Base-by-base conservation (phyloP, 345 rosid species). In the Gossypium longicalyx region DNA sequence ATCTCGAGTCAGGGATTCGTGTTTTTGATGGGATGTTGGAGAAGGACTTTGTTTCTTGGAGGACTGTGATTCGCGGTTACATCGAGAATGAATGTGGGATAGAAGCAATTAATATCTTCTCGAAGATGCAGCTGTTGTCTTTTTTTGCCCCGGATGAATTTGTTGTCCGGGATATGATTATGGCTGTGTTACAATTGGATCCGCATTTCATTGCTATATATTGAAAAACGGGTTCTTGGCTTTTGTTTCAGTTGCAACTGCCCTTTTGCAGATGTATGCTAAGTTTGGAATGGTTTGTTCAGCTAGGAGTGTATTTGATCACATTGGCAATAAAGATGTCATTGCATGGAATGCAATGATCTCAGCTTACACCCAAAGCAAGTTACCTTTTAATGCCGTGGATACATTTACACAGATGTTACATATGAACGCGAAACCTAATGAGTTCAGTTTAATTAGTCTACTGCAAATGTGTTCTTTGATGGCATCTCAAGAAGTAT, bases 341-440 rank as follows among this genome's bases (percentile, higher is more conserved):
- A 72, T 81, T 68, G 70, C 84, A 12, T 77, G 83, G 87, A 81
- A 62, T 77, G 75, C 69, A 8, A 77, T 81, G 85, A 79, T 81
- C 65, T 77, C 81, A 2, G 59, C 78, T 22, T 67, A 62, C 49
- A 51, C 75, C 17, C 72, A 69, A 64, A 57, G 56, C 43, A 76
- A 77, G 74, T 44, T 81, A 48, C 66, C 74, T 27, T 68, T 20
- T n/a, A 67, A 79, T 57, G 79, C 83, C 15, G 56, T 72, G 69
- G 56, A 56, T 72, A 60, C 74, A 10, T 84, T 84, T 71, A 52
- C 44, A 49, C 71, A 67, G 29, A 81, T 81, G 87, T 73, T 77
- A 68, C 69, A 62, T 43, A 74, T 41, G 79, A 72, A 58, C 47
- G 70, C 58, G 67, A 62, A 64, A 52, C 83, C 84, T 6, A 79